Percentiles rank a stretch among this genome's conserved stretches.
Evolutionary conservation across 768 basidiomycete genomes (phyloP).

Genomic region (Lactarius sp.): DNA sequence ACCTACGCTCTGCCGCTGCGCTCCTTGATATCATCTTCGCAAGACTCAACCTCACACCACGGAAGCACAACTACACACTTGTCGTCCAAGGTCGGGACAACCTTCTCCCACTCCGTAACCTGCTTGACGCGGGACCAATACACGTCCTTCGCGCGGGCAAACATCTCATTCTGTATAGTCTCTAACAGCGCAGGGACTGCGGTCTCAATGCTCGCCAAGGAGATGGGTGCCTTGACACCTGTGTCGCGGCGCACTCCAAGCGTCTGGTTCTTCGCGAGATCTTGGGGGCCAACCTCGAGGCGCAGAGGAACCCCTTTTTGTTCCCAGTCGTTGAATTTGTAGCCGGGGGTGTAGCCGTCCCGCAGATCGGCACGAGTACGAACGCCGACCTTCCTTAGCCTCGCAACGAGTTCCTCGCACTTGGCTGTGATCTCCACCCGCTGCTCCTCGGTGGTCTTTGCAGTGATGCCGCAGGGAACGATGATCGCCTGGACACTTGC

Average conservation of each 20-base stretch:
- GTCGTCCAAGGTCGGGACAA: constrained; percentile 85
- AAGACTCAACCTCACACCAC: constrained; percentile 91
- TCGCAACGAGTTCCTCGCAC: constrained; percentile 72
- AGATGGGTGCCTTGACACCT: constrained; percentile 53
- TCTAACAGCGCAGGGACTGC: constrained; percentile 65
- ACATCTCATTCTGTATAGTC: constrained; percentile 88
- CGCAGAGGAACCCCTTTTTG: constrained; percentile 98
- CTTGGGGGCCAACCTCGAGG: constrained; percentile 93
- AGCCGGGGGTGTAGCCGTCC: constrained; percentile 96
- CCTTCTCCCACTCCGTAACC: constrained; percentile 84
- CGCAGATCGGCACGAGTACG: constrained; percentile 87
- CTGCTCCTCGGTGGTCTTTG: constrained; percentile 66
- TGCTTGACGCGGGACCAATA: constrained; percentile 69
- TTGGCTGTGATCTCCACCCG: constrained; percentile 67
- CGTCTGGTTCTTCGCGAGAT: constrained; percentile 78
- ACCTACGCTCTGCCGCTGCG: constrained; percentile 78
- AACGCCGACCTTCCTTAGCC: constrained; percentile 66
- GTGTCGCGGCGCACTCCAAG: constrained; percentile 79
- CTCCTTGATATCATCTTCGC: constrained; percentile 99
- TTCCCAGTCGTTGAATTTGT: constrained; percentile 99
- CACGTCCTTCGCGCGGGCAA: constrained; percentile 62
- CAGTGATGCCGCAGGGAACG: constrained; percentile 93
- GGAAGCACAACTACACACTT: constrained; percentile 88
- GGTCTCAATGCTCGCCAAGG: constrained; percentile 43
- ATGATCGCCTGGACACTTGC: constrained; percentile 89